Percentiles rank a stretch among this genome's conserved stretches.
Conservation (phyloP, 805 yeast species). For the Barnettozyma salicaria region DNA sequence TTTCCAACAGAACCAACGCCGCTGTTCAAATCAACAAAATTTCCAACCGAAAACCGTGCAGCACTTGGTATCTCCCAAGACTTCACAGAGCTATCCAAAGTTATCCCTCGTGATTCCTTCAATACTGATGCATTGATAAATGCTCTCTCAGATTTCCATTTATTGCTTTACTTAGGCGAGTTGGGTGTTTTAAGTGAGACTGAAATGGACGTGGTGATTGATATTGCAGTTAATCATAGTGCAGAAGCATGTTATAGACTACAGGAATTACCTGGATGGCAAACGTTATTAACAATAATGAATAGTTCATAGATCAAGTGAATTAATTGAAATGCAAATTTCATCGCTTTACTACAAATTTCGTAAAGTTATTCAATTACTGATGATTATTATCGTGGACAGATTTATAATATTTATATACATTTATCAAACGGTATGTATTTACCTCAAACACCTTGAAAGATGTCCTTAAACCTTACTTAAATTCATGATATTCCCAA, state of each 20-base stretch:
- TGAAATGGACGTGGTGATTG: constrained; percentile 47
- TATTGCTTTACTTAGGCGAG: constrained; percentile 51
- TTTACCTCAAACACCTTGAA: too few relatives aligned
- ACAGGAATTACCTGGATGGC: constrained; percentile 71
- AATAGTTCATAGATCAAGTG: constrained; percentile 28
- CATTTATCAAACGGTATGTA: too few relatives aligned
- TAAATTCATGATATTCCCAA: too few relatives aligned
- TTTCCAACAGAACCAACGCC: constrained; percentile 65
- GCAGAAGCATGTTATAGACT: constrained; percentile 44
- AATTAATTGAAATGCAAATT: too few relatives aligned
- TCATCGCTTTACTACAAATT: too few relatives aligned
- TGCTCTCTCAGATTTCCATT: constrained; percentile 66
- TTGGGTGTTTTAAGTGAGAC: constrained; percentile 50
- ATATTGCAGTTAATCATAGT: constrained; percentile 39
- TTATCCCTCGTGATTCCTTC: constrained; percentile 34
- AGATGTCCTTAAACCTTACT: too few relatives aligned
- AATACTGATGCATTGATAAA: constrained; percentile 28
- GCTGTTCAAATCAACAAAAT: constrained; percentile 41
- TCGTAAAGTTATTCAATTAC: too few relatives aligned
- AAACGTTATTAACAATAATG: constrained; percentile 58
- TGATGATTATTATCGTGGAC: too few relatives aligned
- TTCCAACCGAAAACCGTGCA: constrained; percentile 78
- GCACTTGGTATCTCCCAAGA: constrained; percentile 72
- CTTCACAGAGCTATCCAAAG: constrained; percentile 44
- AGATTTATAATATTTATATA: too few relatives aligned